Evolutionary conservation across 2,329 filamentous ascomycete genomes (phyloP), one percentile per base, ranked within the genome.

Genomic region (Elsinoe australis): DNA sequence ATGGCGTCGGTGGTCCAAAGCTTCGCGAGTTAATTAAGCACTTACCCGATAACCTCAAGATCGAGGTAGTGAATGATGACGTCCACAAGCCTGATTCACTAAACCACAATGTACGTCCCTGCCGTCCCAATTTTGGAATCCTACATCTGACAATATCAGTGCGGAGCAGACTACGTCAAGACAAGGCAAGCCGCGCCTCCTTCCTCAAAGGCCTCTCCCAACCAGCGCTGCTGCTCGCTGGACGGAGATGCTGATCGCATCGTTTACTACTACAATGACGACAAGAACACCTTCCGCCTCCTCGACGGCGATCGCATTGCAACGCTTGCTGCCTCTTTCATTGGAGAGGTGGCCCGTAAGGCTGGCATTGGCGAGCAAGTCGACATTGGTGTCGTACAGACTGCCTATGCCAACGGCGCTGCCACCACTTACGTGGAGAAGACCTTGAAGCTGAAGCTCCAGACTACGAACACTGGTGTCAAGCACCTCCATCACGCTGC

Each of bases 401-500:
- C 92, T 1, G 92, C 92, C 15, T 98, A 98, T 64, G 92, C 92
- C 65, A 98, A 98, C 66, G 92, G 92, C 42, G 85, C 90, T 18
- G 90, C 87, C 63, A 96, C 92, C 26, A 83, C 85, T 59, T 96
- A 95, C 67, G 85, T 98, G 48, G 80, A 87, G 63, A 85, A 92
- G 64, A 83, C 86, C 55, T 76, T 96, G 49, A 84, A 85, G 60
- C 80, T 98, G 33, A 89, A 89, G 41, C 87, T 95, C 17, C 82
- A 94, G 51, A 95, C 86, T 75, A 96, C 92, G 1, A 82, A 87
- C 10, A 98, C 92, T 0, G 92, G 92, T 56, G 92, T 98, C 53
- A 98, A 98, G 74, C 86, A 95, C 68, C 78, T 98, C 54, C 92
- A 98, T 69, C 92, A 96, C 62, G 92, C 87, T n/a, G 92, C 92